phyloP scores from a whole-genome alignment of 768 basidiomycete species.

The Mycena maculata region DNA sequence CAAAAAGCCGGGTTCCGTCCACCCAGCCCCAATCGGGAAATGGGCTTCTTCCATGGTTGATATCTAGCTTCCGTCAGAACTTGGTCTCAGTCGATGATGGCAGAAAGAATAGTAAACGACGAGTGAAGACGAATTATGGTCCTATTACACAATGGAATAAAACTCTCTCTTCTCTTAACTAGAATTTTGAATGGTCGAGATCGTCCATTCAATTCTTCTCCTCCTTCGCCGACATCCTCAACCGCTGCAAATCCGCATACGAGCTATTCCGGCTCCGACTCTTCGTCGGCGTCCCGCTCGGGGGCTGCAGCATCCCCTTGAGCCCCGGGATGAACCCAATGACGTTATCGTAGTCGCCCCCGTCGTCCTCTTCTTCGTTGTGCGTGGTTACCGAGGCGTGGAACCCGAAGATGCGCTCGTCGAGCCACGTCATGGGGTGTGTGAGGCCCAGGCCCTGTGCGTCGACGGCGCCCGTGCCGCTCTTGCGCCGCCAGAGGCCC shows the following conservation, averaged over 20 bases:
- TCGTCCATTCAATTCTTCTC: background rate
- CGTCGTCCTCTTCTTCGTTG: constrained; percentile 86
- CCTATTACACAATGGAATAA: too few species aligned
- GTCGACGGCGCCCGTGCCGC: constrained; percentile 84
- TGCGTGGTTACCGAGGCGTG: constrained; percentile 73
- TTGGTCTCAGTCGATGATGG: too few species aligned
- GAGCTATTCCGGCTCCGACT: constrained; percentile 32
- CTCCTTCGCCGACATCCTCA: constrained; percentile 22
- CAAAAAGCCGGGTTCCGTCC: too few species aligned
- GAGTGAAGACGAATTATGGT: too few species aligned
- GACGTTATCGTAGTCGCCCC: constrained; percentile 94
- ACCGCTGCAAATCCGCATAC: constrained; percentile 30
- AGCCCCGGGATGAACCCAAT: constrained; percentile 67
- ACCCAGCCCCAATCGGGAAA: too few species aligned
- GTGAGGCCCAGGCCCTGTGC: constrained; percentile 74
- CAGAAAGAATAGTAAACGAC: too few species aligned
- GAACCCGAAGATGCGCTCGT: constrained; percentile 91
- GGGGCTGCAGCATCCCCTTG: constrained; percentile 4
- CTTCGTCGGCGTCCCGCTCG: constrained; percentile 1
- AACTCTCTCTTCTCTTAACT: too few species aligned
- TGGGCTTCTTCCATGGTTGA: too few species aligned
- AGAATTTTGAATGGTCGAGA: background rate
- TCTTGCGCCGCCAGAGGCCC: constrained; percentile 84
- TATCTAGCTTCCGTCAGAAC: too few species aligned
- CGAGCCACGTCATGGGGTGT: constrained; percentile 96